Percentiles rank a stretch among this genome's conserved stretches.
These are phyloP conservation scores for Epichloe gansuensis DNA, from an alignment of 2,329 filamentous ascomycete genomes.

Conservation along the genomic window DNA sequence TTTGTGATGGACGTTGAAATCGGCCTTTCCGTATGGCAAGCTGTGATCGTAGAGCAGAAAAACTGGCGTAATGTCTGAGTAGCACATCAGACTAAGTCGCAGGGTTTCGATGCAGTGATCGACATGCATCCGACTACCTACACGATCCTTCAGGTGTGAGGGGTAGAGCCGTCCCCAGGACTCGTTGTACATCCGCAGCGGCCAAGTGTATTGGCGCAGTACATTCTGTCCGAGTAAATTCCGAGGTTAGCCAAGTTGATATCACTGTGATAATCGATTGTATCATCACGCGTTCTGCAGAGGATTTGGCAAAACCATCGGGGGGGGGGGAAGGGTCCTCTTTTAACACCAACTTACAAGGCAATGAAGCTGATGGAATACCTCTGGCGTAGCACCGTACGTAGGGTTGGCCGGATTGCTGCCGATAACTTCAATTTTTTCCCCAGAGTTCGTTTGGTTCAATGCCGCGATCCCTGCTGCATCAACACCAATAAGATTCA, in stretches of 20 bases:
- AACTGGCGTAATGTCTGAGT: conserved; percentile 2
- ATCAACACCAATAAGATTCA: neutral
- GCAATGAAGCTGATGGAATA: conserved; percentile 1
- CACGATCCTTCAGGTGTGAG: neutral
- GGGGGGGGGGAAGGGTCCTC: too few species aligned
- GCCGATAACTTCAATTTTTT: neutral
- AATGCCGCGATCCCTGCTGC: neutral
- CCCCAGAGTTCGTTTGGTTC: neutral
- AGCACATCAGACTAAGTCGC: conserved; percentile 3
- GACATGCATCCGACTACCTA: neutral
- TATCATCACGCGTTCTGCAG: too few species aligned
- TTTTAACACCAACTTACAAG: neutral
- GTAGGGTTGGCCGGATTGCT: neutral
- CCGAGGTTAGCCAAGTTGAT: neutral
- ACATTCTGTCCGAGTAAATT: neutral
- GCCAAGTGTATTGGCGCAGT: conserved; percentile 3
- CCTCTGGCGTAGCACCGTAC: neutral
- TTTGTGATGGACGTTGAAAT: conserved; percentile 2
- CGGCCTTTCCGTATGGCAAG: neutral
- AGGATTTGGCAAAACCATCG: too few species aligned
- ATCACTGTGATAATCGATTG: too few species aligned
- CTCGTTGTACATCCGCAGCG: conserved; percentile 1
- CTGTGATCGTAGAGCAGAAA: neutral
- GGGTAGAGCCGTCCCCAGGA: conserved; percentile 1
- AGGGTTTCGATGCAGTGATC: conserved; percentile 4